Evolutionary conservation across 192 early-diverging fungal genomes (phyloP).

Genomic region (Powellomyces hirtus): DNA sequence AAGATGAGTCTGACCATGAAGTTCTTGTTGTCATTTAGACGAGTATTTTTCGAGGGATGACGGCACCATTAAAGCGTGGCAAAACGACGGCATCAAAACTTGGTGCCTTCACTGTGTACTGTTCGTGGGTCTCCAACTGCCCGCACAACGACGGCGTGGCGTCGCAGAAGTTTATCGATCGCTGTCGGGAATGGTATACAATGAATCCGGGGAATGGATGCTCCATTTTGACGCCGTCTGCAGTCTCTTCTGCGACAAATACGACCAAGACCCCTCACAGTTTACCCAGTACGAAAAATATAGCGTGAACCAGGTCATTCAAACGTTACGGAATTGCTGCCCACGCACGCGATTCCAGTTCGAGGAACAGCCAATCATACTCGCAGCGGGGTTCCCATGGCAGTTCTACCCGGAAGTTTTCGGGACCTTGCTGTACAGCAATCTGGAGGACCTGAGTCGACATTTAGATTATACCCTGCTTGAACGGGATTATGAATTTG

Average conservation of each 20-base stretch:
- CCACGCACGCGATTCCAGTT: conserved; percentile 1
- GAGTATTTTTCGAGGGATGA: background rate
- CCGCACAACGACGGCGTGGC: background rate
- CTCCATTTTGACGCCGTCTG: background rate
- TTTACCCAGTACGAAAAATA: conserved; percentile 3
- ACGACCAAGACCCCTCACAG: background rate
- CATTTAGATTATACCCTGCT: background rate
- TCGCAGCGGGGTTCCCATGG: conserved; percentile 2
- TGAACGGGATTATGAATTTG: conserved; percentile 17
- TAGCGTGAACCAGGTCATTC: background rate
- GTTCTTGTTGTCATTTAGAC: background rate
- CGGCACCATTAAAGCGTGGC: background rate
- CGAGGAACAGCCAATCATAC: background rate
- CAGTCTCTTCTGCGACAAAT: background rate
- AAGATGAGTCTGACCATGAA: background rate
- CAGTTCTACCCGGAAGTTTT: conserved; percentile 4
- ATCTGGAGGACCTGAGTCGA: conserved; percentile 11
- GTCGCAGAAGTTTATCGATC: background rate
- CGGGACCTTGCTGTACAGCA: conserved; percentile 11
- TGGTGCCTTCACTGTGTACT: conserved; percentile 17
- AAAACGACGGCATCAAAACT: background rate
- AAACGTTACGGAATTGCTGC: background rate
- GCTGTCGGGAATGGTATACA: background rate
- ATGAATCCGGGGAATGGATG: conserved; percentile 8
- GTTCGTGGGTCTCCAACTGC: conserved; percentile 11